Conservation (phyloP, 331 rosid genomes). For the Acacia concinna region DNA sequence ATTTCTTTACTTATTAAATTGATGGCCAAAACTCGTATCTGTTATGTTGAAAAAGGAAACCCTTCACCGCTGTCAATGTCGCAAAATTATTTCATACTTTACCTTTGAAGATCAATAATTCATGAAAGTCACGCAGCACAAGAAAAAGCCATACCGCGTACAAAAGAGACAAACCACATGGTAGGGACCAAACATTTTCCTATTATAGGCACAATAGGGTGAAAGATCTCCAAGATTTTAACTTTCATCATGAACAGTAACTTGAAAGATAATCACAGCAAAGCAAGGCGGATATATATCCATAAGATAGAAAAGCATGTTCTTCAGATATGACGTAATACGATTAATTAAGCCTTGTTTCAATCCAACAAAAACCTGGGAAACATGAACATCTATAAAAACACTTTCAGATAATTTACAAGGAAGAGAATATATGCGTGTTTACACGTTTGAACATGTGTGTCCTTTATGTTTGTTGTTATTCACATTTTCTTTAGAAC, state of each 20-base stretch:
- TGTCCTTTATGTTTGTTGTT: neutral
- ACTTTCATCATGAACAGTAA: neutral
- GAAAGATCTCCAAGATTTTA: neutral
- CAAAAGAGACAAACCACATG: neutral
- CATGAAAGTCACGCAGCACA: neutral
- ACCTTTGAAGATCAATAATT: neutral
- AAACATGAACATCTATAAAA: neutral
- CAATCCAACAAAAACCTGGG: neutral
- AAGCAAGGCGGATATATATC: neutral
- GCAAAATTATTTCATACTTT: neutral
- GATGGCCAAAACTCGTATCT: neutral
- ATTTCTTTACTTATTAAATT: neutral
- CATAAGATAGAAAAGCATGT: neutral
- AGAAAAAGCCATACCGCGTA: neutral
- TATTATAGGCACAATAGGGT: neutral
- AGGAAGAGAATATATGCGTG: neutral
- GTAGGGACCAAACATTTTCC: neutral
- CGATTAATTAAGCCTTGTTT: neutral
- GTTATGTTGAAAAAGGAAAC: neutral
- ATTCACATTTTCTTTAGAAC: slow-evolving; percentile 20
- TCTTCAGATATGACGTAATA: neutral
- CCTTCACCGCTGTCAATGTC: neutral
- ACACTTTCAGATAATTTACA: neutral
- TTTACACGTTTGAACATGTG: neutral
- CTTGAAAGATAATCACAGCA: neutral